phyloP scores from a whole-genome alignment of 2,329 filamentous ascomycete species.

The Trichoderma oligosporum region DNA sequence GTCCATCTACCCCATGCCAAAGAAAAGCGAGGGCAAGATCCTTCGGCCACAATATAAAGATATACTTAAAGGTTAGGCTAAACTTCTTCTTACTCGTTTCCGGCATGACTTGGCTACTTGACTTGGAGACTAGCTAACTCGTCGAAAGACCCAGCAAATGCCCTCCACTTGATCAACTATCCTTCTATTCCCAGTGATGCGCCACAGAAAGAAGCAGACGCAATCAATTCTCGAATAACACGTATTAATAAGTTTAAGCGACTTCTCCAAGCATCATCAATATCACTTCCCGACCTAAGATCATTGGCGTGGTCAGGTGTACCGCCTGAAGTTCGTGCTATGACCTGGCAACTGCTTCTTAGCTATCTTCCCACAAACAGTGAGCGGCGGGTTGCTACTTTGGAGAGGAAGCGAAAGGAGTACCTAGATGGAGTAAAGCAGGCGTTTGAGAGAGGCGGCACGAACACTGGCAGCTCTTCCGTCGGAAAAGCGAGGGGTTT shows the following conservation, averaged over 20 bases:
- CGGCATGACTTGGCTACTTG: too few relatives aligned
- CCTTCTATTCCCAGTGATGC: constrained; percentile 69
- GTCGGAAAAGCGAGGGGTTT: constrained; percentile 60
- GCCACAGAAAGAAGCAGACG: constrained; percentile 77
- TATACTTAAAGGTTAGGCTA: constrained; percentile 64
- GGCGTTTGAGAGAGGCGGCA: constrained; percentile 64
- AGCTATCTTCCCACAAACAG: constrained; percentile 97
- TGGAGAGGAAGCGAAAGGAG: constrained; percentile 93
- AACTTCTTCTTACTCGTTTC: neutral
- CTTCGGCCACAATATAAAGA: constrained; percentile 97
- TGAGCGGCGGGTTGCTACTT: constrained; percentile 80
- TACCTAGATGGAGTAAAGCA: constrained; percentile 87
- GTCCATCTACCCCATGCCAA: constrained; percentile 79
- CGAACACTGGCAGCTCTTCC: constrained; percentile 29
- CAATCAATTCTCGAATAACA: constrained; percentile 79
- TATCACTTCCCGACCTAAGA: constrained; percentile 78
- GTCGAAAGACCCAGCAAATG: constrained; percentile 75
- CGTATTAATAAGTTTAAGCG: constrained; percentile 99
- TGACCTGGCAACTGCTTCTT: constrained; percentile 97
- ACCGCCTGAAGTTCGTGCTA: constrained; percentile 90
- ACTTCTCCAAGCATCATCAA: constrained; percentile 86
- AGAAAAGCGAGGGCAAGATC: constrained; percentile 91
- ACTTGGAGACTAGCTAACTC: neutral
- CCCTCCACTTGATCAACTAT: constrained; percentile 89
- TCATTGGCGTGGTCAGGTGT: constrained; percentile 90